phyloP scores from a whole-genome alignment of 139 green algal genomes.

The Picocystis salinarum region DNA sequence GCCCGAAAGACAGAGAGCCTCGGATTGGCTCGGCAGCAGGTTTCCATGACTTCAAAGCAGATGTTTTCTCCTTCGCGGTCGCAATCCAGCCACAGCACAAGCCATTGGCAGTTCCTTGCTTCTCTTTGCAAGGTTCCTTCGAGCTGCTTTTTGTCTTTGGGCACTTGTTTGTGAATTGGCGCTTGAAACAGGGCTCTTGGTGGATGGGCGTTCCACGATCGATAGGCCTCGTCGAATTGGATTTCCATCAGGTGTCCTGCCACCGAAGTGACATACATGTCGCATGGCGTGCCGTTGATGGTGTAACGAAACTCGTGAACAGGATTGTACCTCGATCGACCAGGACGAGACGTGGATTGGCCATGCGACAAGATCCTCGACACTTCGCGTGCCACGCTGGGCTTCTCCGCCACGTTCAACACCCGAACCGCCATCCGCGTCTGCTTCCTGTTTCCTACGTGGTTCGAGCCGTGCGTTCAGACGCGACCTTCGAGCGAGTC shows the following conservation, averaged over 20 bases:
- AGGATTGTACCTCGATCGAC: constrained; percentile 53
- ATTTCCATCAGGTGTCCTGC: constrained; percentile 82
- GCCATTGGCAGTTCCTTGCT: constrained; percentile 34
- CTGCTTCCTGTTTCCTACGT: no score
- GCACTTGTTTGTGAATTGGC: constrained; percentile 35
- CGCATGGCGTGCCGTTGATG: constrained; percentile 22
- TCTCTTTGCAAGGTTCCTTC: constrained; percentile 54
- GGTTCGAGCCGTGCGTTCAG: no score
- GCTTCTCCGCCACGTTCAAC: constrained; percentile 91
- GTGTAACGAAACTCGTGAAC: constrained; percentile 66
- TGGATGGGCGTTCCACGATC: constrained; percentile 32
- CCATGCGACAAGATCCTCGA: constrained; percentile 47
- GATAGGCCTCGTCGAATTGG: constrained; percentile 39
- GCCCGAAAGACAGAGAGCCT: constrained; percentile 50
- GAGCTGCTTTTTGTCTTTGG: constrained; percentile 42
- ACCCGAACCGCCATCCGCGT: no score
- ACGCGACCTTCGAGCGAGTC: no score
- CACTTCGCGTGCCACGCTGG: constrained; percentile 69
- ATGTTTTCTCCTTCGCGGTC: constrained; percentile 97
- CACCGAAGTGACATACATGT: constrained; percentile 88
- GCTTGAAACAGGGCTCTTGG: constrained; percentile 38
- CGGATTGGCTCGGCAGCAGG: constrained; percentile 48
- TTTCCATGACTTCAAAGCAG: constrained; percentile 82
- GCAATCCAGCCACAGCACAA: constrained; percentile 96
- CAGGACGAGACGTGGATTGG: constrained; percentile 3